Evolutionary conservation across 2,329 filamentous ascomycete species (phyloP), one percentile per base, ranked within the genome.

Genomic region (Scedosporium minutisporum): DNA sequence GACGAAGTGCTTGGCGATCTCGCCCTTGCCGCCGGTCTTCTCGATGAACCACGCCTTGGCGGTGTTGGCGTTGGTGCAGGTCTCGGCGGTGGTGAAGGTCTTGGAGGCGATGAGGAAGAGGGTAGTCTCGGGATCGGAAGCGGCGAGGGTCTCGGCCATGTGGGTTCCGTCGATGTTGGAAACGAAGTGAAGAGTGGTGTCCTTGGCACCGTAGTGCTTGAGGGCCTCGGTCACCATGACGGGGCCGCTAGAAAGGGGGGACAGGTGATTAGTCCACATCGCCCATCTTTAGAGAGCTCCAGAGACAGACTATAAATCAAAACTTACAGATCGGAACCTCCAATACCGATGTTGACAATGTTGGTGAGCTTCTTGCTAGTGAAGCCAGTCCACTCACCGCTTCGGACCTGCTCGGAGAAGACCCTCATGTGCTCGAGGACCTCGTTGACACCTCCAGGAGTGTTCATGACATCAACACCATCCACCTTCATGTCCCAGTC

Each of bases 141-240:
- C 79, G 73, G 86, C 88, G 65, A 97, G 85, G 60, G 95, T 93
- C 80, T 99, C 95, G 58, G 92, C 90, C 75, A 97, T 91, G 81
- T 99, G 95, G 62, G 95, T 99, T 68, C 95, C 95, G 74, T 99
- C 95, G 73, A 99, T 97, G 84, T 99, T 99, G 80, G 93, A 97
- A 69, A 99, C 95, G 71, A 99, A 99, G 84, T 97, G 93, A 57
- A 97, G 85, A 67, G 87, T 97, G 80, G 92, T 85, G 77, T 89
- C 87, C 65, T 87, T 85, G 74, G 91, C 88, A 58, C 91, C 90
- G 76, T 99, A 99, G 73, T 92, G 84, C 84, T 97, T 97, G 70
- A 99, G 86, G 57, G 95, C 93, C 79, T 99, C 95, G 48, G 93
- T 95, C 69, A 99, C 95, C 95, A 99, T 99, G 75, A 99, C 95